Evolutionary conservation across 2,329 filamentous ascomycete species (phyloP), one percentile per base, ranked within the genome.

Genomic region (Aspergillus felis): DNA sequence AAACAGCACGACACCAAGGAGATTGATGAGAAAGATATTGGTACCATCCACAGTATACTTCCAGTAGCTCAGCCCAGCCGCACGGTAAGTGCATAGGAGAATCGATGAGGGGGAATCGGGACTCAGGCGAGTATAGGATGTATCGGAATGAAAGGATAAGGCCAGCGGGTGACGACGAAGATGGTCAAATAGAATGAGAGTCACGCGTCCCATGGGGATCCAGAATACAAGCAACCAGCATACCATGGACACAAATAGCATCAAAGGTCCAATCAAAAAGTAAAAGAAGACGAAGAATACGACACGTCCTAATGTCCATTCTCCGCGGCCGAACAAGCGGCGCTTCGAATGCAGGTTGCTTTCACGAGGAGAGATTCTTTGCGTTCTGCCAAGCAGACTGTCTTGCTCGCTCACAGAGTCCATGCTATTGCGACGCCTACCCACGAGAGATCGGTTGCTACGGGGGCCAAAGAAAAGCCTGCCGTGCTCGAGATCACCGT

Each of bases 31-130:
- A 78, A 99, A 97, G 71, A 99, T 96, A 76, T 99, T 99, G 60
- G 94, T 99, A 55, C 94, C 95, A 71, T 99, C 94, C 57, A 99
- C 82, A 3, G 94, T 99, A 77, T 99, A 99, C 77, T 99, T 99
- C 93, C 95, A 99, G 79, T 99, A 99, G 74, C 93, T 93, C 64
- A 87, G 82, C 12, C 94, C 94, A 12, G 95, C 93, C 47, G 94
- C 94, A 57, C 95, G 89, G 77, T 99, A 99, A 5, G 94, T 99
- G 82, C 94, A 99, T 35, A 99, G 82, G 20, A 99, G 81, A 60
- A 99, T 93, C 10, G 92, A 93, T 17, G 89, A 89, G 49, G 91
- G 89, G 22, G 89, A 86, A 17, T 86, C 86, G 50, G 88, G 87
- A 7, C 85, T 84, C 12, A 82, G 81, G 56, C 92, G 88, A 27